Percentiles rank a stretch among this genome's conserved stretches.
phyloP scores from a whole-genome alignment of 371 early-diverging fungal species.

The Syncephalastrum monosporum region DNA sequence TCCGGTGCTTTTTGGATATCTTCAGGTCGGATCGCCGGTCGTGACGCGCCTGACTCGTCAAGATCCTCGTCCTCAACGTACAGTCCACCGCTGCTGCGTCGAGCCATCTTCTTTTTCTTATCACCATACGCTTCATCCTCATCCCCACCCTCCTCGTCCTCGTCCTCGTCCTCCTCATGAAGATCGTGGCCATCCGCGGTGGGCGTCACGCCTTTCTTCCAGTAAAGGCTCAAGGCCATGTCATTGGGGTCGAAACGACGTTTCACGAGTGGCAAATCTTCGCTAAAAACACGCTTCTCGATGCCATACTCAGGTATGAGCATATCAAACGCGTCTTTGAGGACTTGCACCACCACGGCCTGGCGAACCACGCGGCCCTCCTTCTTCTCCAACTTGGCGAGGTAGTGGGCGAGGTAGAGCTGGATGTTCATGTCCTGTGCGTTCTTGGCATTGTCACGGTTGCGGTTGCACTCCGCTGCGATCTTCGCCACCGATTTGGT shows the following conservation, averaged over 20 bases:
- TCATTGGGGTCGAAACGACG: conserved; percentile 35
- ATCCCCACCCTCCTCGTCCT: conserved; percentile 20
- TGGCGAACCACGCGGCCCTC: conserved; percentile 39
- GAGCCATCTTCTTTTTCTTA: conserved; percentile 9
- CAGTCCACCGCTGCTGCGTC: background rate
- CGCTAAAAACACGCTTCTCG: conserved; percentile 63
- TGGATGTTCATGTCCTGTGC: conserved; percentile 83
- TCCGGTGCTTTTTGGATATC: background rate
- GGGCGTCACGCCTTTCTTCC: conserved; percentile 41
- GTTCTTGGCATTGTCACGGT: conserved; percentile 77
- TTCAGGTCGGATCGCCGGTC: conserved; percentile 2
- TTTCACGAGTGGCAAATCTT: conserved; percentile 61
- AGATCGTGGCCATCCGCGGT: conserved; percentile 1
- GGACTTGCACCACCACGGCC: conserved; percentile 53
- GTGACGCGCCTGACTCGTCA: background rate
- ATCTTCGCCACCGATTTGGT: conserved; percentile 47
- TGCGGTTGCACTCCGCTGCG: conserved; percentile 78
- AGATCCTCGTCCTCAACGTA: conserved; percentile 5
- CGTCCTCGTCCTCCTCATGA: conserved; percentile 13
- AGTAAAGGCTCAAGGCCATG: conserved; percentile 35
- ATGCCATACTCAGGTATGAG: conserved; percentile 72
- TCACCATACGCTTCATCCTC: conserved; percentile 17
- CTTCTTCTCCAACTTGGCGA: conserved; percentile 38
- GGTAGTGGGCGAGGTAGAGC: conserved; percentile 72
- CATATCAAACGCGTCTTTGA: conserved; percentile 67